These are phyloP conservation scores for Suhomyces bolitotheri DNA, from an alignment of 1,139 yeast genomes.

Conservation along the genomic window DNA sequence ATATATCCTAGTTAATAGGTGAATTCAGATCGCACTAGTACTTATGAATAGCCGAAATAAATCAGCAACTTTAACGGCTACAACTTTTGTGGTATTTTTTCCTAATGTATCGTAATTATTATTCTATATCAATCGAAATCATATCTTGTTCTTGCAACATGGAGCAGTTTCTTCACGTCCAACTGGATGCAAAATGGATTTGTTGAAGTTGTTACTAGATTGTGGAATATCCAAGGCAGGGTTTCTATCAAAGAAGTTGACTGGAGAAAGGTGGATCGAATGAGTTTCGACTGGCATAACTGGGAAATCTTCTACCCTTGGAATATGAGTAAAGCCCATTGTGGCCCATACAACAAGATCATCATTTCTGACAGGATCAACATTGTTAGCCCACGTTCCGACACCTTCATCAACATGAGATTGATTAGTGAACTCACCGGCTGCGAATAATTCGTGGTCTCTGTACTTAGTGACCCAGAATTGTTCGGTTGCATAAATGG, in stretches of 20 bases:
- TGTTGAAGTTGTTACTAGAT: slow-evolving; percentile 69
- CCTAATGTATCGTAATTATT: too few relatives aligned
- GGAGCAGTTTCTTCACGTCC: slow-evolving; percentile 27
- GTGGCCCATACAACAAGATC: slow-evolving; percentile 89
- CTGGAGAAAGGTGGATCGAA: slow-evolving; percentile 68
- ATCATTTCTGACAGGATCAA: slow-evolving; percentile 73
- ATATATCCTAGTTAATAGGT: not conserved
- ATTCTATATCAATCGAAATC: too few relatives aligned
- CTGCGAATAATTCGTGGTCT: slow-evolving; percentile 69
- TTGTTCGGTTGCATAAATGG: slow-evolving; percentile 71
- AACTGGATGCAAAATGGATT: slow-evolving; percentile 50
- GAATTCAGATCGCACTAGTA: not conserved
- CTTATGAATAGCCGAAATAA: too few relatives aligned
- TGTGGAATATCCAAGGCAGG: slow-evolving; percentile 85
- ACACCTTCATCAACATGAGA: slow-evolving; percentile 64
- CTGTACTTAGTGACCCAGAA: slow-evolving; percentile 74
- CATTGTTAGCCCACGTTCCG: slow-evolving; percentile 65
- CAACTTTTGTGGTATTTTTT: too few relatives aligned
- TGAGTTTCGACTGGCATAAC: slow-evolving; percentile 86
- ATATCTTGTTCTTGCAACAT: slow-evolving; percentile 43
- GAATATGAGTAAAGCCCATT: slow-evolving; percentile 82
- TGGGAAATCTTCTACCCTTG: slow-evolving; percentile 89
- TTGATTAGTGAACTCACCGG: slow-evolving; percentile 81
- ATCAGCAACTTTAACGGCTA: too few relatives aligned
- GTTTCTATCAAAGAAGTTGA: slow-evolving; percentile 76